Evolutionary conservation across 352 stramenopile species (phyloP), one percentile per base, ranked within the genome.

Genomic region (Globisporangium okanoganense): DNA sequence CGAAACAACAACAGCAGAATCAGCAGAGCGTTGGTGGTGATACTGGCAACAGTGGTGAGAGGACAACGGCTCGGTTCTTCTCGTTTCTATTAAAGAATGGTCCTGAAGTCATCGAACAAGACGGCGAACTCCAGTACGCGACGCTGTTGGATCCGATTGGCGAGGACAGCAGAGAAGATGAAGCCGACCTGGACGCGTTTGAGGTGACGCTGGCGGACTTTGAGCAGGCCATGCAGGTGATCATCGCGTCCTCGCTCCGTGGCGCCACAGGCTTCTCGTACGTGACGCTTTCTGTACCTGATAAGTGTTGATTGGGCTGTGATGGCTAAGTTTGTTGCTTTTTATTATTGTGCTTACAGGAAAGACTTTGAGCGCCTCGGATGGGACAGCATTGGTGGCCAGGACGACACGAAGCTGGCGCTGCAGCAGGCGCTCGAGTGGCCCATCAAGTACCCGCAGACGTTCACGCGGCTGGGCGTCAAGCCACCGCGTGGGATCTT

Each of bases 401-500:
- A 93, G 48, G 68, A 76, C 14, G 61, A 76, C 18, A 86, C 82
- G 24, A 95, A 95, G 38, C 57, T 90, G 7, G 78, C 84, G 13
- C 61, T 92, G n/a, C 78, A 92, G 53, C 87, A 97, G 45, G 83
- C 79, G 22, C 71, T 98, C 7, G 89, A 97, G 55, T 98, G 89
- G 90, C 92, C 92, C 0, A 65, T 96, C 53, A 76, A 82, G 60
- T 92, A 85, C 66, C 76, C 79, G 2, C 66, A 87, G 44, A 87
- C 82, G 1, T 96, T 96, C 41, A 45, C 67, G 16, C 77, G 78
- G 0, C 75, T 97, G 13, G 79, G 83, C 8, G 67, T 95, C 36
- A 76, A 85, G 55, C 75, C 85, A 8, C 86, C 89, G 3, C 81
- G 83, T 2, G 90, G 91, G 5, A 79, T 97, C 22, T 51, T 97